Evolutionary conservation across 768 basidiomycete genomes (phyloP).

Genomic region (Mycena vulgaris): DNA sequence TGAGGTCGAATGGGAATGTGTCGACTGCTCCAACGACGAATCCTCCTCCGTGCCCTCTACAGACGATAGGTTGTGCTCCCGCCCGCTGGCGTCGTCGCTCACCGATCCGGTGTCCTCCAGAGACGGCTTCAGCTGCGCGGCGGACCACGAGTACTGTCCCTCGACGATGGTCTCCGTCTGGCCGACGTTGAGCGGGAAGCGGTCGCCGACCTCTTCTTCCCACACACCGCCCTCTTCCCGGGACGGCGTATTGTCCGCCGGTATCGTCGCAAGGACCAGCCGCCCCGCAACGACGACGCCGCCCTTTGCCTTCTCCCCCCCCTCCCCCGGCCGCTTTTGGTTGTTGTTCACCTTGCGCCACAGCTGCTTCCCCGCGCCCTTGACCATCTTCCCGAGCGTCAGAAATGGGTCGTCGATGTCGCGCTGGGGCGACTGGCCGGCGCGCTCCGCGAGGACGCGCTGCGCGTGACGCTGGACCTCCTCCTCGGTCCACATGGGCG

Average conservation of each 20-base stretch:
- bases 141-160: conserved; percentile 35
- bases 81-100: conserved; percentile 29
- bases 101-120: conserved; percentile 20
- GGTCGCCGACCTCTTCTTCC: conserved; percentile 48
- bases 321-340: conserved; percentile 46
- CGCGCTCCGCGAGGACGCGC: conserved; percentile 39
- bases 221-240: conserved; percentile 45
- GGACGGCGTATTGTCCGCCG: conserved; percentile 27
- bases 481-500: conserved; percentile 57
- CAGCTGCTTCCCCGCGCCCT: conserved; percentile 62
- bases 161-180: conserved; percentile 38
- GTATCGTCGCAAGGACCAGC: conserved; percentile 36
- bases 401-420: conserved; percentile 64
- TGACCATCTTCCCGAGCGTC: conserved; percentile 66
- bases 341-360: conserved; percentile 67
- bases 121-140: conserved; percentile 23
- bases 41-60: conserved; percentile 32
- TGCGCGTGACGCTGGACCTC: conserved; percentile 54
- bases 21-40: too few species aligned
- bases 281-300: conserved; percentile 37
- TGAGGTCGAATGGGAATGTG: too few species aligned
- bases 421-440: conserved; percentile 34
- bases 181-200: conserved; percentile 39
- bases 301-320: conserved; percentile 26
- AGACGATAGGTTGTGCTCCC: conserved; percentile 26